phyloP scores from a whole-genome alignment of 768 basidiomycete species.

The Pleurotus giganteus region DNA sequence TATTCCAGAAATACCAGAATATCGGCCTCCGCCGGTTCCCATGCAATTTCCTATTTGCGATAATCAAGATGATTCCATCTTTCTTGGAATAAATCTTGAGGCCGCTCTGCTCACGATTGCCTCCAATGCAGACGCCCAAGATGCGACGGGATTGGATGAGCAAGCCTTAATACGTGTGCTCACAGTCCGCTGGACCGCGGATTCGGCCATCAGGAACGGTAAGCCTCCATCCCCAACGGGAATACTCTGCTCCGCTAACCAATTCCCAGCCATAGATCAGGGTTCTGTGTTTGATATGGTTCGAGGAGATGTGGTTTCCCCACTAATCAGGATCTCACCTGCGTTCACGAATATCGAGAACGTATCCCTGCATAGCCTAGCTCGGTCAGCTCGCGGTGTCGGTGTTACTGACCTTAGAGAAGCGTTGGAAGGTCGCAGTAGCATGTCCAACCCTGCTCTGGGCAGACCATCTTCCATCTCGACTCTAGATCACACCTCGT shows the following conservation, averaged over 20 bases:
- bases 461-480: conserved; percentile 71
- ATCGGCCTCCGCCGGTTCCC: conserved; percentile 44
- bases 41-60: conserved; percentile 35
- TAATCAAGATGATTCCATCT: conserved; percentile 17
- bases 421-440: conserved; percentile 82
- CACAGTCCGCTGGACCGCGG: conserved; percentile 66
- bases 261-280: conserved; percentile 51
- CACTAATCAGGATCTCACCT: conserved; percentile 78
- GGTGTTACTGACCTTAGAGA: conserved; percentile 88
- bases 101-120: conserved; percentile 56
- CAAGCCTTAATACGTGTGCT: conserved; percentile 54
- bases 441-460: conserved; percentile 76
- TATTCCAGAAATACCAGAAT: conserved; percentile 33
- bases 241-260: conserved; percentile 7
- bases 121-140: conserved; percentile 51
- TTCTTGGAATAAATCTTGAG: conserved; percentile 51
- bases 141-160: conserved; percentile 62
- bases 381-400: conserved; percentile 74
- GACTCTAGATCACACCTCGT: conserved; percentile 69
- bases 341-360: conserved; percentile 92
- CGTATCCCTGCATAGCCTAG: conserved; percentile 80
- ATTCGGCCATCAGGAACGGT: conserved; percentile 77
- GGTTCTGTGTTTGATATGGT: conserved; percentile 50
- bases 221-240: conserved; percentile 25
- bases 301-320: conserved; percentile 67